These are phyloP conservation scores for Neoboletus brunneissimus DNA, from an alignment of 768 basidiomycete species.

Conservation along the genomic window DNA sequence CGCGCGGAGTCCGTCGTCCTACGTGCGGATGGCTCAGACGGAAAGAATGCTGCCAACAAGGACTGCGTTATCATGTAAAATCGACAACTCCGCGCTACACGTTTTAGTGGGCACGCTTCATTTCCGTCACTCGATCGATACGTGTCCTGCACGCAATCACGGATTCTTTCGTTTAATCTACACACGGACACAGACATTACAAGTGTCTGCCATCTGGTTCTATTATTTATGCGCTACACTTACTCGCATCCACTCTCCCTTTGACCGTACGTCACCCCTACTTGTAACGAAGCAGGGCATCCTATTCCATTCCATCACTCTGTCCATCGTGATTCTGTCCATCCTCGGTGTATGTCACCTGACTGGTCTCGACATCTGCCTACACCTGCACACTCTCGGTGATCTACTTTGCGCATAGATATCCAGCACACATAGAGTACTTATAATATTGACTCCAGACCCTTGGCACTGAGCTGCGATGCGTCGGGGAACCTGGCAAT, in stretches of 20 bases:
- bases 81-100: background rate
- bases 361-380: background rate
- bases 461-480: background rate
- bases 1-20: slow-evolving; percentile 61
- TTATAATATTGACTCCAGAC: background rate
- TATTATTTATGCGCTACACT: slow-evolving; percentile 7
- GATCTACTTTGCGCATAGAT: slow-evolving; percentile 25
- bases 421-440: slow-evolving; percentile 20
- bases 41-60: slow-evolving; percentile 58
- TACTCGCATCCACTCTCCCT: slow-evolving; percentile 2
- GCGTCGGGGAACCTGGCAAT: background rate
- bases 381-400: slow-evolving; percentile 2
- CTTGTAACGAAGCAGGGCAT: slow-evolving; percentile 2
- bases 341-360: background rate
- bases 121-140: slow-evolving; percentile 11
- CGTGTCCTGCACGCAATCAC: background rate
- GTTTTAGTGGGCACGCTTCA: slow-evolving; percentile 10
- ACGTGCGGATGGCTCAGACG: slow-evolving; percentile 48
- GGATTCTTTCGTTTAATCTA: slow-evolving; percentile 12
- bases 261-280: background rate
- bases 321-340: slow-evolving; percentile 4
- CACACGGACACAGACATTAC: slow-evolving; percentile 19
- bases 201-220: slow-evolving; percentile 11
- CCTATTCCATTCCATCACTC: background rate
- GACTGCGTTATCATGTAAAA: slow-evolving; percentile 86